These are phyloP conservation scores for Exophiala sp. DNA, from an alignment of 2,329 filamentous ascomycete genomes.

Conservation along the genomic window DNA sequence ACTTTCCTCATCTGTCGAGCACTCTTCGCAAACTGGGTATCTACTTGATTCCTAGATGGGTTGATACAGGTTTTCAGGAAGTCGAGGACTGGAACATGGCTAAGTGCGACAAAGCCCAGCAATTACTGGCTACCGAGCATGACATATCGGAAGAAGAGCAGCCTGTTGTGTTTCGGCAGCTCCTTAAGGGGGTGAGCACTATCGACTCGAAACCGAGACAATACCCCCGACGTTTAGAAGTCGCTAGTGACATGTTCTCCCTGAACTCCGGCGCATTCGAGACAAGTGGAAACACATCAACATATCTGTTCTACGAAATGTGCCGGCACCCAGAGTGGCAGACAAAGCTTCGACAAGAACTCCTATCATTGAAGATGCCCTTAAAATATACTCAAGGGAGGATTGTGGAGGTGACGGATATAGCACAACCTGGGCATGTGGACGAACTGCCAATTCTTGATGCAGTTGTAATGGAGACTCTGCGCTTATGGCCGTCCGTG, in stretches of 20 bases:
- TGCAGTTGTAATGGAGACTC: conserved; percentile 57
- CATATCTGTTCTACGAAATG: conserved; percentile 40
- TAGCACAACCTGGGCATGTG: conserved; percentile 35
- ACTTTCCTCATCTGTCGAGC: conserved; percentile 57
- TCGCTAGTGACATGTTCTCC: conserved; percentile 13
- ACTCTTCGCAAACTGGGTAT: conserved; percentile 48
- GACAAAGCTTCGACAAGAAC: conserved; percentile 30
- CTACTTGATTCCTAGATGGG: conserved; percentile 62
- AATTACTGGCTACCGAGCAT: conserved; percentile 40
- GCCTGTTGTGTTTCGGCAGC: conserved; percentile 40
- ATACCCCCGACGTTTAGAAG: conserved; percentile 3
- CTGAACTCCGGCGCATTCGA: conserved; percentile 33
- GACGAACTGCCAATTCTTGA: conserved; percentile 53
- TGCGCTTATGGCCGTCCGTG: conserved; percentile 58
- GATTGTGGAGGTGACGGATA: not conserved
- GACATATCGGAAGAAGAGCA: conserved; percentile 31
- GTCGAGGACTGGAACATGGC: conserved; percentile 63
- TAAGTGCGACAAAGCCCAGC: conserved; percentile 55
- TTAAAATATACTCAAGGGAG: conserved; percentile 1
- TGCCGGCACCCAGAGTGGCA: conserved; percentile 32
- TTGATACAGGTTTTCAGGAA: conserved; percentile 62
- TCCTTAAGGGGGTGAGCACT: no score
- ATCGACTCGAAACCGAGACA: no score
- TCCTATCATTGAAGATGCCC: conserved; percentile 28
- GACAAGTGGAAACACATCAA: conserved; percentile 39